Evolutionary conservation across 177 flowering plant species (phyloP).

Genomic region (Tripterygium wilfordii): DNA sequence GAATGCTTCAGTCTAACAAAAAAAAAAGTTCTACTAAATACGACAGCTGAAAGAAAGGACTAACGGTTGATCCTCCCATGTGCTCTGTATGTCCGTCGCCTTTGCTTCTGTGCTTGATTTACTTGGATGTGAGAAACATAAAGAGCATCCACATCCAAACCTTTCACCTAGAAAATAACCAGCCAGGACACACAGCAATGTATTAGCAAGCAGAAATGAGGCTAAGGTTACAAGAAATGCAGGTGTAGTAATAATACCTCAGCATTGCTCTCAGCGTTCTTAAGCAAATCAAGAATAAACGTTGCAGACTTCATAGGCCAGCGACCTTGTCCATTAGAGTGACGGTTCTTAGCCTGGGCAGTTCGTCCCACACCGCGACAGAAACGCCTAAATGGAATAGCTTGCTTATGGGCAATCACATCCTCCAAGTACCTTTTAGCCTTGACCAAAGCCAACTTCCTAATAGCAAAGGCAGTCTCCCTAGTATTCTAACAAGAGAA

Average conservation of each 20-base stretch:
- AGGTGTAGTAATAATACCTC: conserved; percentile 17
- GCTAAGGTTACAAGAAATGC: neutral
- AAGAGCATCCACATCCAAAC: conserved; percentile 39
- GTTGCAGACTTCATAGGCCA: conserved; percentile 45
- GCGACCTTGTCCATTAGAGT: conserved; percentile 45
- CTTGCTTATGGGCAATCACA: conserved; percentile 43
- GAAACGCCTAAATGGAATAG: conserved; percentile 40
- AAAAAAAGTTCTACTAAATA: neutral
- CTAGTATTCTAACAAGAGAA: conserved; percentile 27
- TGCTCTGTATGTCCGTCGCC: conserved; percentile 44
- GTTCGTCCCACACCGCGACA: conserved; percentile 45
- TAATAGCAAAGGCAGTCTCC: conserved; percentile 35
- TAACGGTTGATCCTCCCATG: conserved; percentile 47
- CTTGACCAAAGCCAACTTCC: conserved; percentile 34
- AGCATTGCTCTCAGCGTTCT: conserved; percentile 47
- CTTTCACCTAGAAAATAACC: conserved; percentile 26
- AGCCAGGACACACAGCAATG: neutral
- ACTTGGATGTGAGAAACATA: conserved; percentile 42
- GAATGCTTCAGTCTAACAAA: no score
- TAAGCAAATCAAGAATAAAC: conserved; percentile 36
- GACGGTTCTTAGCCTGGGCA: conserved; percentile 45
- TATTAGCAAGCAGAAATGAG: neutral
- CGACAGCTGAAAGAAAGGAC: conserved; percentile 1
- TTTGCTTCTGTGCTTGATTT: conserved; percentile 44
- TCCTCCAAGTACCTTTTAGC: conserved; percentile 47